Percentiles rank a stretch among this genome's conserved stretches.
These are phyloP conservation scores for Suhomyces anneliseae DNA, from an alignment of 1,139 yeast species.

Conservation along the genomic window DNA sequence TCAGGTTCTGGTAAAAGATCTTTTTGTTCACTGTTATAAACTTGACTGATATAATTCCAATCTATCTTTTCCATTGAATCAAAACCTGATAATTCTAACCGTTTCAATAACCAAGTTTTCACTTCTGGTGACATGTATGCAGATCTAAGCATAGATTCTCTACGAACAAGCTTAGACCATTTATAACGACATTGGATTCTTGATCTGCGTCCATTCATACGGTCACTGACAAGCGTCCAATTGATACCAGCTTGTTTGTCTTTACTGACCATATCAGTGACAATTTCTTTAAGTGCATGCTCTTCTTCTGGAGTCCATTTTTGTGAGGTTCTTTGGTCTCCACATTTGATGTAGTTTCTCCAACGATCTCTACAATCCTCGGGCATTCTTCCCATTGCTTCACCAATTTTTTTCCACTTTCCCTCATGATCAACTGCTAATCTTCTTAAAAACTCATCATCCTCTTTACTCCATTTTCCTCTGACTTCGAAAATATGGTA, in stretches of 20 bases:
- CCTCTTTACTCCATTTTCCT: slow-evolving; percentile 86
- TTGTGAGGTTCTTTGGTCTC: slow-evolving; percentile 66
- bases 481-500: slow-evolving; percentile 84
- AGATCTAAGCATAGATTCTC: slow-evolving; percentile 55
- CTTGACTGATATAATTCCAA: slow-evolving; percentile 49
- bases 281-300: slow-evolving; percentile 54
- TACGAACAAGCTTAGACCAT: slow-evolving; percentile 77
- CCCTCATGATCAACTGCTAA: slow-evolving; percentile 69
- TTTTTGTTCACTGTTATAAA: slow-evolving; percentile 14
- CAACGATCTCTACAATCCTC: slow-evolving; percentile 96
- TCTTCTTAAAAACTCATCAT: slow-evolving; percentile 64
- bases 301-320: slow-evolving; percentile 84
- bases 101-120: slow-evolving; percentile 56
- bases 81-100: slow-evolving; percentile 49
- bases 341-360: slow-evolving; percentile 94
- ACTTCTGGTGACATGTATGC: slow-evolving; percentile 51
- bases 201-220: slow-evolving; percentile 84
- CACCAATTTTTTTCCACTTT: slow-evolving; percentile 85
- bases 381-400: slow-evolving; percentile 85
- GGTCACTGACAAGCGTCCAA: slow-evolving; percentile 89
- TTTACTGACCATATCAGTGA: slow-evolving; percentile 40
- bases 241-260: slow-evolving; percentile 47
- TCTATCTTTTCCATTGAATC: slow-evolving; percentile 53
- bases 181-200: slow-evolving; percentile 93
- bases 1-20: slow-evolving; percentile 9